Conservation (phyloP, 1,139 yeast genomes). For the Groenewaldozyma auringiensis region DNA sequence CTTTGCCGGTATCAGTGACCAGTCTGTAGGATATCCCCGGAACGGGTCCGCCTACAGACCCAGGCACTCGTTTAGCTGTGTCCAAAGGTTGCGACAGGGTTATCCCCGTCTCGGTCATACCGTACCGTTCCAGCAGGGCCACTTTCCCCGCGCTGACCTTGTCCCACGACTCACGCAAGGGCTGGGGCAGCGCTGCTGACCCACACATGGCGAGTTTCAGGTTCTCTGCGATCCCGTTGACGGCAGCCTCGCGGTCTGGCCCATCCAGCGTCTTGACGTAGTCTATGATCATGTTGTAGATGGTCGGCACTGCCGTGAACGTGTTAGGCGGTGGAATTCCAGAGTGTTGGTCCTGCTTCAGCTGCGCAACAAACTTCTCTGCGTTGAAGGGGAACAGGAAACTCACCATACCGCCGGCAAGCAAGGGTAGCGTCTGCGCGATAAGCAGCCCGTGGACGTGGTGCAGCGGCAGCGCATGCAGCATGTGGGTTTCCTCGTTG, state of each 20-base stretch:
- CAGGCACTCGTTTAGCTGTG: constrained; percentile 22
- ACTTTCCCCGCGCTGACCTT: constrained; percentile 25
- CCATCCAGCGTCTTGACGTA: constrained; percentile 17
- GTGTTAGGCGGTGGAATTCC: constrained; percentile 28
- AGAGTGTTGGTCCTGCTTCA: constrained; percentile 13
- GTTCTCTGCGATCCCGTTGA: constrained; percentile 13
- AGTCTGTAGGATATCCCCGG: constrained; percentile 30
- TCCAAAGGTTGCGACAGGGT: constrained; percentile 31
- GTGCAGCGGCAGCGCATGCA: constrained; percentile 33
- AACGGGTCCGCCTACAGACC: constrained; percentile 32
- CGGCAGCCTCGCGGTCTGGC: constrained; percentile 9
- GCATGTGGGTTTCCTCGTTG: constrained; percentile 23
- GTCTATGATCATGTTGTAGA: constrained; percentile 27
- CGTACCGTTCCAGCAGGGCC: constrained; percentile 32
- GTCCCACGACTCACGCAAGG: constrained; percentile 30
- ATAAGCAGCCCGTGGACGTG: constrained; percentile 34
- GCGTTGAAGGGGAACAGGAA: constrained; percentile 31
- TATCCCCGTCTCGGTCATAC: constrained; percentile 36
- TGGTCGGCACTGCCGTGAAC: constrained; percentile 35
- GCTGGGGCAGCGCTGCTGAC: constrained; percentile 33
- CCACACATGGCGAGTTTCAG: constrained; percentile 32
- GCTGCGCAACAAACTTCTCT: constrained; percentile 22
- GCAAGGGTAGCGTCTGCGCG: constrained; percentile 30
- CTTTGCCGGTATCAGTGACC: constrained; percentile 22
- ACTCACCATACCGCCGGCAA: constrained; percentile 32